Conservation (phyloP, 805 yeast species). For the Cyberlindnera americana region DNA sequence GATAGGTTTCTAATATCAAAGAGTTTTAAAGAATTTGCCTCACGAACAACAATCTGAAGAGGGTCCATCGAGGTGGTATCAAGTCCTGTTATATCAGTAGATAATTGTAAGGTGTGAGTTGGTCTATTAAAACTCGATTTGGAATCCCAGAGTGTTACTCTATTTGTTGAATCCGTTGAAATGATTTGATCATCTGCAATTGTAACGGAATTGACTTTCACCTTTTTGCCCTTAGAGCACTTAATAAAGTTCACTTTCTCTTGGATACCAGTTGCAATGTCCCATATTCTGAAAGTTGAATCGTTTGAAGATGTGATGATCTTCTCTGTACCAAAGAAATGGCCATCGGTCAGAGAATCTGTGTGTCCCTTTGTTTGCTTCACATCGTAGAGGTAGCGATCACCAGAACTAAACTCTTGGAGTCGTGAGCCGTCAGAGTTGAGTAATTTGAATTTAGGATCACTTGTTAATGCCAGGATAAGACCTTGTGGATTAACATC, state of each 20-base stretch:
- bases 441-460: slow-evolving; percentile 19
- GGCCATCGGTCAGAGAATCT: slow-evolving; percentile 23
- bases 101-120: background rate
- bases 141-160: slow-evolving; percentile 18
- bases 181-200: slow-evolving; percentile 4
- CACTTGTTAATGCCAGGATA: slow-evolving; percentile 12
- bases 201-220: slow-evolving; percentile 12
- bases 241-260: slow-evolving; percentile 16
- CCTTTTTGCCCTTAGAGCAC: slow-evolving; percentile 11
- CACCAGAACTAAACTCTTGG: slow-evolving; percentile 22
- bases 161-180: slow-evolving; percentile 11
- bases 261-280: slow-evolving; percentile 17
- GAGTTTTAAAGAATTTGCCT: slow-evolving; percentile 9
- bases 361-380: slow-evolving; percentile 29
- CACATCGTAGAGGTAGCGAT: slow-evolving; percentile 26
- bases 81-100: background rate
- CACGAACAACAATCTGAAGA: slow-evolving; percentile 1
- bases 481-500: slow-evolving; percentile 4
- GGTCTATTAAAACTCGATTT: slow-evolving; percentile 13
- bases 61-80: background rate
- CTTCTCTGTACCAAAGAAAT: slow-evolving; percentile 12
- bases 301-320: slow-evolving; percentile 24
- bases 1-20: slow-evolving; percentile 23
- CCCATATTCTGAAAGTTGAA: slow-evolving; percentile 30
- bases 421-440: slow-evolving; percentile 13